Evolutionary conservation across 2,329 filamentous ascomycete genomes (phyloP), one percentile per base, ranked within the genome.

Genomic region (Cladosporium sp.): DNA sequence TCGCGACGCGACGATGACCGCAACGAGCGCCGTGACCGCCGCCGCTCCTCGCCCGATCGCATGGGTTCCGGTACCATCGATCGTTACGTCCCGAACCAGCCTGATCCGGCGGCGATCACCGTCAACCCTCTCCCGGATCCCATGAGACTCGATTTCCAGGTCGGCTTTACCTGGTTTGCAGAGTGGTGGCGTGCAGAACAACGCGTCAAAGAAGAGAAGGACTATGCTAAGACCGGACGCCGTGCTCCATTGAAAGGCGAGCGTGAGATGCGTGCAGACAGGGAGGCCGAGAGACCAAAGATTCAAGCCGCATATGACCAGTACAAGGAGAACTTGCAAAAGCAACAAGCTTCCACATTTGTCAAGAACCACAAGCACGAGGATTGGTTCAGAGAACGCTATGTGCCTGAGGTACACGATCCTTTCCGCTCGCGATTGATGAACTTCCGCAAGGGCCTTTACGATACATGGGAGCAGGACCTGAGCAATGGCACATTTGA

Each of bases 361-460:
- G 93, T 99, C 37, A 82, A 86, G 43, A 86, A 90, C 61, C 93
- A 99, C 71, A 96, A 95, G 67, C 84, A 84, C 37, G 93, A 99
- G 68, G 92, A 99, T 66, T 99, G 93, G 93, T 99, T 99, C 73
- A 89, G 86, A 61, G 93, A 99, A 70, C 85, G 89, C 66, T 99
- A 99, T 62, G 85, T 95, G 24, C 82, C 89, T 1, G 89, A 93
- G 59, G 83, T 92, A 49, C 80, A 88, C 47, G 85, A 91, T 58
- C 78, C 80, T 2, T 82, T 96, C 62, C 84, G 86, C 50, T 74
- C 76, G 53, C 86, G 89, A 62, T 74, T 97, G 47, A 86, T 86
- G 68, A 86, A 90, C 41, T 90, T 88, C 65, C 86, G 95, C 41
- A 83, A 85, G 36, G 83, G 81, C 12, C 82, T 84, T 47, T 96